These are phyloP conservation scores for Chalciporus piperatus DNA, from an alignment of 768 basidiomycete species.

Conservation along the genomic window DNA sequence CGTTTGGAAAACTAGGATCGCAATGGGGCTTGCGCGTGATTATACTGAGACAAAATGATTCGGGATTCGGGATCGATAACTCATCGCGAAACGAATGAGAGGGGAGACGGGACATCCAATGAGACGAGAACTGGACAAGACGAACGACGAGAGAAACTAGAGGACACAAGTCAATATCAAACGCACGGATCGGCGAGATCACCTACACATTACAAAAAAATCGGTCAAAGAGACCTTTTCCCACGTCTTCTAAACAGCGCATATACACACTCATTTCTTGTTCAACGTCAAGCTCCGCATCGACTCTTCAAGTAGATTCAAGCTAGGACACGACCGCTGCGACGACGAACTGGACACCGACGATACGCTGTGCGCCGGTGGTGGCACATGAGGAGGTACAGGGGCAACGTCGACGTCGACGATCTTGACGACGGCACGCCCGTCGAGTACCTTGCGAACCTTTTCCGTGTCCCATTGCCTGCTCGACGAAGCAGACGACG, in stretches of 20 bases:
- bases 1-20: no score
- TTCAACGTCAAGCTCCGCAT: slow-evolving; percentile 63
- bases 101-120: no score
- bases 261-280: slow-evolving; percentile 41
- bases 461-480: slow-evolving; percentile 70
- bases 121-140: neutral
- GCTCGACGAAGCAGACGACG: slow-evolving; percentile 16
- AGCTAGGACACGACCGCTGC: slow-evolving; percentile 10
- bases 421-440: slow-evolving; percentile 73
- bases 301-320: slow-evolving; percentile 59
- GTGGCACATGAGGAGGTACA: neutral
- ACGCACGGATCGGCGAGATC: no score
- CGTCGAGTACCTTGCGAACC: slow-evolving; percentile 77
- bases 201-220: neutral
- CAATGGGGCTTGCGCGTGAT: no score
- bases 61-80: no score
- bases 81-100: no score
- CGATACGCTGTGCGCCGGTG: neutral
- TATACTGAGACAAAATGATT: no score
- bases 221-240: neutral
- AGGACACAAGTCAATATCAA: no score
- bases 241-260: neutral
- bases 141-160: no score
- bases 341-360: neutral
- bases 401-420: slow-evolving; percentile 63